Evolutionary conservation across 192 early-diverging fungal genomes (phyloP), one percentile per base, ranked within the genome.

Genomic region (Funneliformis geosporum): DNA sequence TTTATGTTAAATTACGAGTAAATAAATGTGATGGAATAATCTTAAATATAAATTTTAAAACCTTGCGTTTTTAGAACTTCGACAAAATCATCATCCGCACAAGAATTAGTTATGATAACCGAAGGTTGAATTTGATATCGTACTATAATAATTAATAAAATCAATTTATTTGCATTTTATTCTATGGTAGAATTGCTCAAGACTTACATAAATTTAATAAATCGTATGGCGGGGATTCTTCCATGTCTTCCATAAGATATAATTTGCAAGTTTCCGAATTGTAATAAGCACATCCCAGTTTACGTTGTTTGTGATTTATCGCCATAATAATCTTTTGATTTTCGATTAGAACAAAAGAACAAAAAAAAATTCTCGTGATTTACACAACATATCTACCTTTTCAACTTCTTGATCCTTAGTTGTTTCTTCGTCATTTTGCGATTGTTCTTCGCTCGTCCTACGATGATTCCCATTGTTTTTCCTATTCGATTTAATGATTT

Each of bases 231-330:
- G 74, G 59, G 28, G 79, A 75, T n/a, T 85, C 84, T 2, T 47
- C 23, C 66, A 80, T 80, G 71, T 86, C 85, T 18, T 86, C 76
- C 85, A 86, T 86, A 14, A 86, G 75, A 65, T 80, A 83, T n/a
- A 86, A 74, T 60, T 81, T 84, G 6, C 71, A 61, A 14, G 50
- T 44, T 5, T 72, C 50, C 1, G 59, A 75, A 64, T 83, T 82
- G 38, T 82, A 86, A 59, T 85, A 86, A 7, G 85, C 74, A 18
- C 84, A 83, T 39, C 85, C 85, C 21, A 86, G 42, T 33, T 73
- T 80, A 18, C 81, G 61, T 0, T 82, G 76, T 23, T 61, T 76
- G 10, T 77, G 55, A 67, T 77, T 84, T 23, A 86, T 44, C 2
- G 84, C 85, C 74, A 86, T 66, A 21, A 85, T 83, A 11, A 83